Conservation (phyloP, 805 yeast genomes). For the Candida dendrica region DNA sequence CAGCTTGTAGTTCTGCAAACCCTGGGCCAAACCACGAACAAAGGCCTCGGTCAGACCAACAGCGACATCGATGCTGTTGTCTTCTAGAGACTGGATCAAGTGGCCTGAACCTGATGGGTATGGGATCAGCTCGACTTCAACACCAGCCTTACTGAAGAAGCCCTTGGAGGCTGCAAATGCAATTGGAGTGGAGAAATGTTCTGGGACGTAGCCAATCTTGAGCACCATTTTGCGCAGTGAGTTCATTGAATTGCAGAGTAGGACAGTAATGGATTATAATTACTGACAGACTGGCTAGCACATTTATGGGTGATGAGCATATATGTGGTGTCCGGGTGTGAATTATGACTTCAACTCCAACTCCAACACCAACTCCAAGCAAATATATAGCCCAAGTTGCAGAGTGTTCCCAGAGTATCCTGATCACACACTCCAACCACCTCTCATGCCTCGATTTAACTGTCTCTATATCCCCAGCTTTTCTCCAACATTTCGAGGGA, state of each 20-base stretch:
- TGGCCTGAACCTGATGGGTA: constrained; percentile 88
- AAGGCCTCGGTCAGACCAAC: constrained; percentile 91
- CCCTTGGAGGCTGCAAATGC: constrained; percentile 61
- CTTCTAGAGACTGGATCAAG: constrained; percentile 64
- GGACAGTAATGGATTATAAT: no score
- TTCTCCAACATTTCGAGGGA: no score
- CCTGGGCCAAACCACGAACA: constrained; percentile 69
- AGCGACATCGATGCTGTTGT: constrained; percentile 64
- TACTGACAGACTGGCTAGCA: no score
- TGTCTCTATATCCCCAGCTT: no score
- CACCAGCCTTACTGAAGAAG: constrained; percentile 38
- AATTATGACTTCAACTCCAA: no score
- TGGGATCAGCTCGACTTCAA: constrained; percentile 56
- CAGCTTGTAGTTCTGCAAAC: constrained; percentile 43
- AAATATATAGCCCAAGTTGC: no score
- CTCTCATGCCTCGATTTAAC: no score
- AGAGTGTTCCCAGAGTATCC: no score
- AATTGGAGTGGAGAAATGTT: constrained; percentile 86
- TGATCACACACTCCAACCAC: no score
- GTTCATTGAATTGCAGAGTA: not conserved
- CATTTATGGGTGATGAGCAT: no score
- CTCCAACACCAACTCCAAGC: no score
- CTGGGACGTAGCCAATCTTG: constrained; percentile 80
- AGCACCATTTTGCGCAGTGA: constrained; percentile 20
- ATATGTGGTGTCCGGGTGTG: no score